phyloP scores from a whole-genome alignment of 2,329 filamentous ascomycete species.

The Arachnopeziza araneosa region DNA sequence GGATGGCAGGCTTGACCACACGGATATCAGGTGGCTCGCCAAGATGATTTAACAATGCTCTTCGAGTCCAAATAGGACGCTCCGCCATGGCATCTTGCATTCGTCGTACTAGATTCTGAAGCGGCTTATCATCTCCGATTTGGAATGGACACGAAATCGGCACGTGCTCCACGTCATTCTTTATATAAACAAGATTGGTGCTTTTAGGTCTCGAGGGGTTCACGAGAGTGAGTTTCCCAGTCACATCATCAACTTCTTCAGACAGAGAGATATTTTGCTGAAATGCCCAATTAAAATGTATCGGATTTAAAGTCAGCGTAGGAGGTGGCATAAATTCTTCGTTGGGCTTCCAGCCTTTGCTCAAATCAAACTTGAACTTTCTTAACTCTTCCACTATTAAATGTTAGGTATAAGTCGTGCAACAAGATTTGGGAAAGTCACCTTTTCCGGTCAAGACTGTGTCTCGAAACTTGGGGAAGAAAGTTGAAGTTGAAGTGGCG shows the following conservation, averaged over 20 bases:
- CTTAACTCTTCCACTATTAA: conserved; percentile 49
- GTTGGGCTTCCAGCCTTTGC: conserved; percentile 51
- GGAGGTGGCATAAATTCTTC: conserved; percentile 76
- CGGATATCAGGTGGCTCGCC: conserved; percentile 44
- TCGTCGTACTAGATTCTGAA: conserved; percentile 58
- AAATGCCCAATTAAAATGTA: conserved; percentile 77
- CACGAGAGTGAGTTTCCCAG: conserved; percentile 28
- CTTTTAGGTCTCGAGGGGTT: conserved; percentile 21
- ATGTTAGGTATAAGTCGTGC: conserved; percentile 15
- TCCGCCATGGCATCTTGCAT: conserved; percentile 62
- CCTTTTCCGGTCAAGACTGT: conserved; percentile 67
- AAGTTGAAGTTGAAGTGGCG: conserved; percentile 60
- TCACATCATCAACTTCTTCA: conserved; percentile 32
- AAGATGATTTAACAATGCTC: conserved; percentile 72
- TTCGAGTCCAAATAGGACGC: conserved; percentile 81
- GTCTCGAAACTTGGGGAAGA: conserved; percentile 66
- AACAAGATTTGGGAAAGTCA: conserved; percentile 34
- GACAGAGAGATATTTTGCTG: conserved; percentile 71
- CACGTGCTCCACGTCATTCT: conserved; percentile 16
- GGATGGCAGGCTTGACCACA: conserved; percentile 66
- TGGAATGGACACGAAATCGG: conserved; percentile 12
- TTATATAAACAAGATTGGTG: conserved; percentile 21
- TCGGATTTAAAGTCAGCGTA: conserved; percentile 65
- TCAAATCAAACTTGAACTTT: conserved; percentile 61
- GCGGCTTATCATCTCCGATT: conserved; percentile 40